Conservation (phyloP, 371 early-diverging fungal genomes). For the Zopfochytrium polystomum region DNA sequence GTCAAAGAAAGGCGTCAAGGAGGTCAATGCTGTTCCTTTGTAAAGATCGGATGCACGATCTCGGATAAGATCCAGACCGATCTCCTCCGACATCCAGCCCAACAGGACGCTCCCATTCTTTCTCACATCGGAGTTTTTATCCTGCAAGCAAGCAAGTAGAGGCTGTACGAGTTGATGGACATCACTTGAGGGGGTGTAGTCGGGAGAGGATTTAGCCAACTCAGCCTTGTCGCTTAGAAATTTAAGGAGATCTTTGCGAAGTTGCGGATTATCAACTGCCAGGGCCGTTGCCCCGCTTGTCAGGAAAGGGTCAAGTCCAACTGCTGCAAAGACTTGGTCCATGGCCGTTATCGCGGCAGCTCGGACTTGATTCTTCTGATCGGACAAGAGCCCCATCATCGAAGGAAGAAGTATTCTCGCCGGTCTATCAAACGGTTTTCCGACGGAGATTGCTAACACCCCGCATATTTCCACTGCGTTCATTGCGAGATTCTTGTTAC, state of each 20-base stretch:
- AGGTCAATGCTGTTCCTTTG: constrained; percentile 36
- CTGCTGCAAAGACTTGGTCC: constrained; percentile 63
- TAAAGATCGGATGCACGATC: constrained; percentile 53
- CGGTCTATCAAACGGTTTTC: constrained; percentile 77
- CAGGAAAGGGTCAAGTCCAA: constrained; percentile 67
- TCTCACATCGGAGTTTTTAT: constrained; percentile 84
- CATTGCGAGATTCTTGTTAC: constrained; percentile 83
- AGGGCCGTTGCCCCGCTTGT: constrained; percentile 63
- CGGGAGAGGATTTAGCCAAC: constrained; percentile 1
- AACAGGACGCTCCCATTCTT: constrained; percentile 74
- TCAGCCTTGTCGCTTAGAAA: constrained; percentile 33
- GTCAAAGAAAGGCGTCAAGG: constrained; percentile 38
- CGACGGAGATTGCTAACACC: constrained; percentile 72
- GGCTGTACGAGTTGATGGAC: constrained; percentile 63
- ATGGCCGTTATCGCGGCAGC: constrained; percentile 71
- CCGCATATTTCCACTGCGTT: constrained; percentile 71
- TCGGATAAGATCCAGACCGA: constrained; percentile 61
- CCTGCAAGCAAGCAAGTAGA: constrained; percentile 76
- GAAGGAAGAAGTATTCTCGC: constrained; percentile 60
- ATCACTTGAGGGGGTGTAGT: constrained; percentile 49
- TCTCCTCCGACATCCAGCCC: constrained; percentile 55
- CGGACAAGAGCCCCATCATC: constrained; percentile 67
- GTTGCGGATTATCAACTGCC: constrained; percentile 59
- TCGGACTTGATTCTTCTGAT: constrained; percentile 86
- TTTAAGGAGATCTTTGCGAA: constrained; percentile 81